Conservation (phyloP, 1,139 yeast genomes). For the Petasospora rhodanensis region DNA sequence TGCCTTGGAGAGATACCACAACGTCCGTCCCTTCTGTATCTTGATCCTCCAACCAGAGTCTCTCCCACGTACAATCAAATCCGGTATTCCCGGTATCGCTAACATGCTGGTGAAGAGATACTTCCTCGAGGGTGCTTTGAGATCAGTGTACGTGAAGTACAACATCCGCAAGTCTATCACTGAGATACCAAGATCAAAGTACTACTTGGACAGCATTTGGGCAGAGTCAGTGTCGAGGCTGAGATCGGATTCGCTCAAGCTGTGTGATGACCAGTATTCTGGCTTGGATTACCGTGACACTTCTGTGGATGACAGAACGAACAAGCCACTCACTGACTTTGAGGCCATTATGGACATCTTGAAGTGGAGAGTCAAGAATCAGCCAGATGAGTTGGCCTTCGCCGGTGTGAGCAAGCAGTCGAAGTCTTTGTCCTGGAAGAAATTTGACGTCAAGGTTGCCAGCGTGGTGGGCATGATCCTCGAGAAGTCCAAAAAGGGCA, state of each 20-base stretch:
- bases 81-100: constrained; percentile 89
- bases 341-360: constrained; percentile 67
- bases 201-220: constrained; percentile 82
- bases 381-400: constrained; percentile 79
- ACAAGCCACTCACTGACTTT: constrained; percentile 69
- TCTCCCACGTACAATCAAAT: constrained; percentile 75
- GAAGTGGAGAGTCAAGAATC: constrained; percentile 71
- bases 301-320: constrained; percentile 73
- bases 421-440: constrained; percentile 73
- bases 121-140: constrained; percentile 71
- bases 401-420: constrained; percentile 40
- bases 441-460: constrained; percentile 72
- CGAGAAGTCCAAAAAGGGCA: constrained; percentile 43
- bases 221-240: constrained; percentile 61
- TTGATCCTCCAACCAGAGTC: constrained; percentile 77
- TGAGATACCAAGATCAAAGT: constrained; percentile 74
- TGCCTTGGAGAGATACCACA: constrained; percentile 64
- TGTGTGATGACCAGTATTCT: constrained; percentile 60
- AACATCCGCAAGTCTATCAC: constrained; percentile 63
- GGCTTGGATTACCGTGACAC: constrained; percentile 74
- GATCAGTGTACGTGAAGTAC: constrained; percentile 79
- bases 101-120: constrained; percentile 85
- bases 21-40: constrained; percentile 76
- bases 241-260: constrained; percentile 47
- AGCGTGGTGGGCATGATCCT: constrained; percentile 61